A percentile compares a stretch with the other conserved stretches of the same genome.
phyloP scores from a whole-genome alignment of 164 flowering plant species.

The Tetrastigma voinierianum region DNA sequence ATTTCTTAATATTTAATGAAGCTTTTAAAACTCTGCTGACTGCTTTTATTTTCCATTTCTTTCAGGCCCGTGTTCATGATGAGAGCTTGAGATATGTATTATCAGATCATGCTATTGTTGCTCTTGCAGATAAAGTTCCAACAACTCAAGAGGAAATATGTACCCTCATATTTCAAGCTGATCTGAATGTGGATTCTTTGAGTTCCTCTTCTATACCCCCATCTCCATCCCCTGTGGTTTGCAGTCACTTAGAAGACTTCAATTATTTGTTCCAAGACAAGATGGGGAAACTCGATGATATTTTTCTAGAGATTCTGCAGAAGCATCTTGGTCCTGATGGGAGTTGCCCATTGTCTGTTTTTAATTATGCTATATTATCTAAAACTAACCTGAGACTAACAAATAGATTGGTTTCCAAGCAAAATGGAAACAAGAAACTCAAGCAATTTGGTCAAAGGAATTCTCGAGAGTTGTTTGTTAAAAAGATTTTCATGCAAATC shows the following conservation, averaged over 20 bases:
- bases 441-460: constrained; percentile 49
- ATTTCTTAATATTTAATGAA: too few species aligned
- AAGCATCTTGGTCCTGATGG: constrained; percentile 63
- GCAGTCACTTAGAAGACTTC: constrained; percentile 66
- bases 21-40: too few species aligned
- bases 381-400: constrained; percentile 39
- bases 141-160: constrained; percentile 40
- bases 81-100: constrained; percentile 86
- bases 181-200: constrained; percentile 42
- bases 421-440: constrained; percentile 46
- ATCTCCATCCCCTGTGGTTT: constrained; percentile 71
- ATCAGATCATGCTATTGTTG: constrained; percentile 80
- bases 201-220: constrained; percentile 22
- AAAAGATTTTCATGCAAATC: constrained; percentile 96
- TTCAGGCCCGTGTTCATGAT: constrained; percentile 97
- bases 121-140: constrained; percentile 62
- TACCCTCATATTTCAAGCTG: constrained; percentile 51
- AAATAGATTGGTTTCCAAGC: constrained; percentile 32
- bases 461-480: constrained; percentile 78
- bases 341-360: constrained; percentile 63
- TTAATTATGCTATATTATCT: constrained; percentile 61
- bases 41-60: not conserved
- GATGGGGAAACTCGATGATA: constrained; percentile 27
- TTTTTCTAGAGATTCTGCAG: constrained; percentile 40
- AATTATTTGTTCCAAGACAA: constrained; percentile 38